Evolutionary conservation across 768 basidiomycete genomes (phyloP).

Genomic region (Hydnum rufescens): DNA sequence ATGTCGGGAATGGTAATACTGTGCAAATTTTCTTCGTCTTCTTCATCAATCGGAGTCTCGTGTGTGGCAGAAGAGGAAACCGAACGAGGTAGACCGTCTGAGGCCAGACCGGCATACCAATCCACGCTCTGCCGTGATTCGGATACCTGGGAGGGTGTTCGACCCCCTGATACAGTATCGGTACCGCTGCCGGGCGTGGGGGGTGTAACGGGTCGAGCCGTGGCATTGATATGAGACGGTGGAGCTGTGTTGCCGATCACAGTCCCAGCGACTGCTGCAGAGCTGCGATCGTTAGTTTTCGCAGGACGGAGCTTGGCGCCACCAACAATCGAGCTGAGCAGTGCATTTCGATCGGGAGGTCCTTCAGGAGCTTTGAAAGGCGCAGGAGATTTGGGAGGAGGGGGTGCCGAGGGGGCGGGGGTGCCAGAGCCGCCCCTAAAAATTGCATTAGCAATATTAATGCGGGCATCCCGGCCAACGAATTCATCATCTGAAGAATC

Average conservation of each 20-base stretch:
- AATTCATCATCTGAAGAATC: slow-evolving; percentile 70
- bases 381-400: slow-evolving; percentile 17
- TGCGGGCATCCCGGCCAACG: slow-evolving; percentile 38
- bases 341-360: slow-evolving; percentile 29
- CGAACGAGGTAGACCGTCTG: slow-evolving; percentile 30
- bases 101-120: slow-evolving; percentile 80
- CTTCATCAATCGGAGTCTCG: slow-evolving; percentile 20
- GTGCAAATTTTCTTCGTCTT: slow-evolving; percentile 28
- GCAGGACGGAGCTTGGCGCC: slow-evolving; percentile 45
- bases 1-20: slow-evolving; percentile 31
- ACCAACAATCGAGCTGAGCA: slow-evolving; percentile 71
- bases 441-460: slow-evolving; percentile 55
- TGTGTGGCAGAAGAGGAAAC: slow-evolving; percentile 23
- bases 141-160: slow-evolving; percentile 12
- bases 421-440: slow-evolving; percentile 41
- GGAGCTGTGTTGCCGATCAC: slow-evolving; percentile 60
- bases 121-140: slow-evolving; percentile 63
- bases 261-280: slow-evolving; percentile 42
- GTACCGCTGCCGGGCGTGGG: slow-evolving; percentile 14
- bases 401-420: slow-evolving; percentile 17
- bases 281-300: slow-evolving; percentile 70
- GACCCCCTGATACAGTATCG: slow-evolving; percentile 17
- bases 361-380: slow-evolving; percentile 18
- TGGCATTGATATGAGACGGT: slow-evolving; percentile 55
- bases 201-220: slow-evolving; percentile 26